Conservation (phyloP, 331 rosid species). For the Quercus phellos region DNA sequence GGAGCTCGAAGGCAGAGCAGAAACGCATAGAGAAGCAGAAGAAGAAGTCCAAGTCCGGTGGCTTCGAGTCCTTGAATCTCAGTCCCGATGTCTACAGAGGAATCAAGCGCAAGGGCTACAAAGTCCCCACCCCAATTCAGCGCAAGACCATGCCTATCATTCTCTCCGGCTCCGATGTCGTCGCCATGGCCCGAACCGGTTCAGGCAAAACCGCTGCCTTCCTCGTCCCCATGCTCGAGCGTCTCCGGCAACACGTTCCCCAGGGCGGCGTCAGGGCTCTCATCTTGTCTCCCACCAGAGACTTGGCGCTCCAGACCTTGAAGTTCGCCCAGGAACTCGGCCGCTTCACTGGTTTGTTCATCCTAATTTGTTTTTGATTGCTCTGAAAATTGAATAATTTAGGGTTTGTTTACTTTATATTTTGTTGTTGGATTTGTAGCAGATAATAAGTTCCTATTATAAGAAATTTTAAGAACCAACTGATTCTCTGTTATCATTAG, state of each 20-base stretch:
- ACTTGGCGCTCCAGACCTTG: conserved; percentile 82
- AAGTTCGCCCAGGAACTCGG: conserved; percentile 82
- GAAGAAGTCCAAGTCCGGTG: conserved; percentile 75
- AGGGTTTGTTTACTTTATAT: too few relatives aligned
- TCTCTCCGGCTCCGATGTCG: conserved; percentile 81
- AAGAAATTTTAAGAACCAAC: too few relatives aligned
- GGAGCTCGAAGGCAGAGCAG: conserved; percentile 47
- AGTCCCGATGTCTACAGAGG: conserved; percentile 55
- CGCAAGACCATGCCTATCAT: conserved; percentile 91
- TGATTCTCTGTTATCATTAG: too few relatives aligned
- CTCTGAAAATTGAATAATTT: background rate
- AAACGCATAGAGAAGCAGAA: conserved; percentile 41
- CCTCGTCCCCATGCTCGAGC: conserved; percentile 84
- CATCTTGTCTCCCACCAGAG: conserved; percentile 78
- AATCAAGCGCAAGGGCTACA: conserved; percentile 82
- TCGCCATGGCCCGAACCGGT: conserved; percentile 98
- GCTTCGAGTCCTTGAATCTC: conserved; percentile 79
- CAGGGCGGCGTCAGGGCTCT: conserved; percentile 85
- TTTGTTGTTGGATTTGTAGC: too few relatives aligned
- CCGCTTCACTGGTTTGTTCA: conserved; percentile 52
- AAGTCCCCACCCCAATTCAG: conserved; percentile 91
- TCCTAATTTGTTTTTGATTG: background rate
- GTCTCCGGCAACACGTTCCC: conserved; percentile 66
- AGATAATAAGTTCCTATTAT: too few relatives aligned
- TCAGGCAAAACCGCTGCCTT: conserved; percentile 96